These are phyloP conservation scores for Fusarium sp. DNA, from an alignment of 2,329 filamentous ascomycete genomes.

Conservation along the genomic window DNA sequence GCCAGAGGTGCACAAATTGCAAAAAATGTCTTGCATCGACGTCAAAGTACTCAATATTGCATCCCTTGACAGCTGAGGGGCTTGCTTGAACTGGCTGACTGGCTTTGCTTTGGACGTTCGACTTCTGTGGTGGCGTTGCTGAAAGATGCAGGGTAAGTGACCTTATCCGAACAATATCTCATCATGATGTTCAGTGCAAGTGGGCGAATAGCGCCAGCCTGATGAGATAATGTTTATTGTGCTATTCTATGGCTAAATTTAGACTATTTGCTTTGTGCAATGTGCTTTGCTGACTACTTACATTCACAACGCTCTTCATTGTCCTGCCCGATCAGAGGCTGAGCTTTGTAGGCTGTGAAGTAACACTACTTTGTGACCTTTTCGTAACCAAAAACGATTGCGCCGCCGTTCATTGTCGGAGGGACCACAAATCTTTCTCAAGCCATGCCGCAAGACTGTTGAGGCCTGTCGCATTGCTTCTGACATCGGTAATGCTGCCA, in stretches of 20 bases:
- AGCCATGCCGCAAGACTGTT: background rate
- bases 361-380: background rate
- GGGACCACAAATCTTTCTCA: too few relatives aligned
- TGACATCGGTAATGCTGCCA: background rate
- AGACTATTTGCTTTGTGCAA: too few relatives aligned
- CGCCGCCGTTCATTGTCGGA: background rate
- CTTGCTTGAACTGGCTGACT: background rate
- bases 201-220: background rate
- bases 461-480: background rate
- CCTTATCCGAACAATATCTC: background rate
- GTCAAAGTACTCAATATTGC: background rate
- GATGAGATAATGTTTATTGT: background rate
- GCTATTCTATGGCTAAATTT: too few relatives aligned
- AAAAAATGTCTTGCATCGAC: background rate
- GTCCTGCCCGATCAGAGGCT: background rate
- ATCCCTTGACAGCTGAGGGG: background rate
- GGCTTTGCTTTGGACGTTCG: background rate
- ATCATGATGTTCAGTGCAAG: background rate
- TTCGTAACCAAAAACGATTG: background rate
- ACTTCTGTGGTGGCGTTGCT: rapidly evolving
- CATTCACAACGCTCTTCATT: background rate
- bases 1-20: background rate
- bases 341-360: background rate
- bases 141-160: background rate
- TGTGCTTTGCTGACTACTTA: too few relatives aligned